Base-by-base conservation (phyloP, 2,329 filamentous ascomycete species). In the Fusarium nygamai region DNA sequence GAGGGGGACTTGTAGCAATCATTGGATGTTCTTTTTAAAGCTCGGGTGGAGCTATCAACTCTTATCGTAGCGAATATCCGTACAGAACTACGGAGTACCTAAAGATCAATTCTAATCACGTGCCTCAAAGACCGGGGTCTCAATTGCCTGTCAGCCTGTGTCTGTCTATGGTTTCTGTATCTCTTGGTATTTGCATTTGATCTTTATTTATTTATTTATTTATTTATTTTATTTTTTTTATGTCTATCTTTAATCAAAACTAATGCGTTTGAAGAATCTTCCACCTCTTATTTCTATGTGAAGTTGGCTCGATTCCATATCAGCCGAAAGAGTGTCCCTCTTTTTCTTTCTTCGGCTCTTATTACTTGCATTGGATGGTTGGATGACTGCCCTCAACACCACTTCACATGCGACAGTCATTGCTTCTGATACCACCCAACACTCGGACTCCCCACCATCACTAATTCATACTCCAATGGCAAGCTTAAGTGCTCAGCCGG, bases 371-470 rank as follows among this genome's bases (percentile, higher is more conserved):
- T 34, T 34, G 31, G 31, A 57, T 53, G 44, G 24, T 31, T 67
- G 50, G 47, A 46, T 73, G 69, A 58, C 36, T 59, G 61, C 41
- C 51, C 47, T 60, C 54, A 74, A 31, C 62, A 73, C 46, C 63
- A 61, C 64, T 65, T 59, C 64, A 63, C 60, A 66, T 60, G 58
- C 67, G 43, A 69, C 59, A 38, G 39, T 41, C 11, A 48, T 29
- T 67, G 29, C 36, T 50, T n/a, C 36, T 67, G 46, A 62, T 73
- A 36, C 61, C 38, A 71, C 62, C 57, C 41, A 63, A 43, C 36
- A 36, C 36, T 51, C 47, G 58, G 61, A 48, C 44, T 51, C 65
- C 65, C 63, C 71, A 64, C 54, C 68, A 58, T 53, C 64, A 57
- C 36, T 61, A 24, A 22, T 57, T 64, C 51, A 34, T 56, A 43